Percentiles rank a stretch among this genome's conserved stretches.
Conservation (phyloP, 805 yeast genomes). For the Starmerella ratchasimensis region DNA sequence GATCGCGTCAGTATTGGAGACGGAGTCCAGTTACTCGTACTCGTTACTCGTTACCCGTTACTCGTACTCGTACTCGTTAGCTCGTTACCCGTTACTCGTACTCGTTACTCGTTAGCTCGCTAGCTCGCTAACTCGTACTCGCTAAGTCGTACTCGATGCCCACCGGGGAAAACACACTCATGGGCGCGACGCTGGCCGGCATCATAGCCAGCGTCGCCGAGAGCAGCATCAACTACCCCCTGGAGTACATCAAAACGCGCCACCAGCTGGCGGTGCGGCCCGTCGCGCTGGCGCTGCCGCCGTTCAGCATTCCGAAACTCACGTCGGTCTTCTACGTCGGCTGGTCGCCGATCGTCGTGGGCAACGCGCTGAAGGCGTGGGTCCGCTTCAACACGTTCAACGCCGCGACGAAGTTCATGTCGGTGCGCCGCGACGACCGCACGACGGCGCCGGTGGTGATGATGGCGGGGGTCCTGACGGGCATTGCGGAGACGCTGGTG, state of each 20-base stretch:
- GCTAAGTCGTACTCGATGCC: neutral
- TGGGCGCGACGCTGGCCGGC: constrained; percentile 29
- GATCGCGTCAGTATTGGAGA: too few species aligned
- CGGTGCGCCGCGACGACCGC: constrained; percentile 28
- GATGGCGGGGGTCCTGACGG: constrained; percentile 74
- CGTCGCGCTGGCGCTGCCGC: constrained; percentile 2
- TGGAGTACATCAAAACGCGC: constrained; percentile 29
- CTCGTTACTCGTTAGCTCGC: neutral
- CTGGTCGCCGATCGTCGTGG: constrained; percentile 59
- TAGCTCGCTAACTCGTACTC: neutral
- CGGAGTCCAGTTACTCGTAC: too few species aligned
- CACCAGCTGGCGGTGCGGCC: constrained; percentile 26
- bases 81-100: neutral
- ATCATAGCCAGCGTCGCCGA: constrained; percentile 29
- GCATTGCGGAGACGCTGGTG: constrained; percentile 56
- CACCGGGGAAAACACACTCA: constrained; percentile 11
- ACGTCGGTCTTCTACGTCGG: constrained; percentile 36
- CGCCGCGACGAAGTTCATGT: constrained; percentile 54
- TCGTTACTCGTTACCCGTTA: too few species aligned
- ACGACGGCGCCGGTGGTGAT: constrained; percentile 41
- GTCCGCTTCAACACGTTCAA: constrained; percentile 66
- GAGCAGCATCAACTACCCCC: constrained; percentile 29
- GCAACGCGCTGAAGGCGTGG: constrained; percentile 58
- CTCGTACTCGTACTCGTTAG: neutral
- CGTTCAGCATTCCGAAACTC: constrained; percentile 17